These are phyloP conservation scores for Corinectria fuckeliana DNA, from an alignment of 2,329 filamentous ascomycete species.

Conservation along the genomic window DNA sequence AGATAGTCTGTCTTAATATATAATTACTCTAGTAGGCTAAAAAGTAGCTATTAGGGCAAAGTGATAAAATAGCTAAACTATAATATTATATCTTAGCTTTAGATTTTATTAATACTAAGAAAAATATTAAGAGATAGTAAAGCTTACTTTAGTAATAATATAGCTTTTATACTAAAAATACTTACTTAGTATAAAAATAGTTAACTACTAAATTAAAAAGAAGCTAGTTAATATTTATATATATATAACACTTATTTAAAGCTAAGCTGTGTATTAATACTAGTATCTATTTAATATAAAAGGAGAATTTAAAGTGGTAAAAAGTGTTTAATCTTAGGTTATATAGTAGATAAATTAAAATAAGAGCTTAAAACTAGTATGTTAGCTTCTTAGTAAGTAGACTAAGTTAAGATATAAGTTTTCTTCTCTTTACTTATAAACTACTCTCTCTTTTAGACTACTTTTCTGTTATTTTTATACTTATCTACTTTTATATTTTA, in stretches of 20 bases:
- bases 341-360: background rate
- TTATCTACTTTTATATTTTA: too few species aligned
- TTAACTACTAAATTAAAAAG: background rate
- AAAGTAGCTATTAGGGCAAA: constrained; percentile 21
- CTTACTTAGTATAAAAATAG: background rate
- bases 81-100: constrained; percentile 26
- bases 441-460: too few species aligned
- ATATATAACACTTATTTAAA: background rate
- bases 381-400: background rate
- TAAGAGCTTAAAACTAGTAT: background rate
- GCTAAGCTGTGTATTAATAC: background rate
- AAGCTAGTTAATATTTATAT: background rate
- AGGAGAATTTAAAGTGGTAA: background rate
- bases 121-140: constrained; percentile 15
- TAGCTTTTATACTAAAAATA: constrained; percentile 19
- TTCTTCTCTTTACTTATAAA: too few species aligned
- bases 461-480: too few species aligned
- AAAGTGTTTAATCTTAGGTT: background rate
- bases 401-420: background rate
- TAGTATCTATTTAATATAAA: background rate
- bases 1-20: constrained; percentile 24
- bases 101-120: constrained; percentile 8
- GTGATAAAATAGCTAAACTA: constrained; percentile 31
- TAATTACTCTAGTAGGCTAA: constrained; percentile 16
- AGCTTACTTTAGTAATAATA: constrained; percentile 17